Evolutionary conservation across 495 filamentous ascomycete species (phyloP).

Genomic region (Xylaria nigripes): DNA sequence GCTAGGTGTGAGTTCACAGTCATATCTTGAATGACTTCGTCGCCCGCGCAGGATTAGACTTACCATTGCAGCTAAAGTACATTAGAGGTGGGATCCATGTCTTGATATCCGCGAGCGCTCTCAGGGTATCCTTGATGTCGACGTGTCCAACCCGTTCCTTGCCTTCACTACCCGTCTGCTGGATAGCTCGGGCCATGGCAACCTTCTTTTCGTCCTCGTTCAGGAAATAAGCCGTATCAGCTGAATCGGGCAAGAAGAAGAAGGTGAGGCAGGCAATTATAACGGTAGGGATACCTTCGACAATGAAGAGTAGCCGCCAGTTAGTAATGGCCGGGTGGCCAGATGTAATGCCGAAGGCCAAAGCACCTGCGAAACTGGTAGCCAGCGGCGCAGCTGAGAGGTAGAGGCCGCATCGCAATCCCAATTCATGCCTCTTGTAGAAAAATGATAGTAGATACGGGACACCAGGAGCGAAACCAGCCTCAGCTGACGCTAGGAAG

Average conservation of each 20-base stretch:
- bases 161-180: constrained; percentile 51
- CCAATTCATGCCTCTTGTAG: constrained; percentile 70
- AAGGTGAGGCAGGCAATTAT: constrained; percentile 57
- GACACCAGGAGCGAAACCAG: constrained; percentile 61
- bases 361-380: constrained; percentile 71
- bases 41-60: neutral
- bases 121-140: constrained; percentile 50
- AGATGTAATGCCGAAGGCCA: constrained; percentile 77
- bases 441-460: constrained; percentile 77
- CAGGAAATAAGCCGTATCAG: constrained; percentile 60
- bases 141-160: constrained; percentile 40
- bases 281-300: constrained; percentile 71
- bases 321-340: constrained; percentile 57
- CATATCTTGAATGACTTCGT: neutral
- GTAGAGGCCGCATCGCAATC: constrained; percentile 68
- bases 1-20: neutral
- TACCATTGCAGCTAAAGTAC: constrained; percentile 49
- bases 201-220: constrained; percentile 62
- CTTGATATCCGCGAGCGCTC: constrained; percentile 53
- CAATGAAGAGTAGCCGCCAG: constrained; percentile 76
- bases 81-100: constrained; percentile 38
- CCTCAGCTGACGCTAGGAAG: constrained; percentile 59
- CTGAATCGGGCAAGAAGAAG: constrained; percentile 63
- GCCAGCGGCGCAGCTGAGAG: constrained; percentile 72
- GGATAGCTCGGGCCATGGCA: constrained; percentile 53